Conservation (phyloP, 768 basidiomycete species). For the Xanthoconium purpureum region DNA sequence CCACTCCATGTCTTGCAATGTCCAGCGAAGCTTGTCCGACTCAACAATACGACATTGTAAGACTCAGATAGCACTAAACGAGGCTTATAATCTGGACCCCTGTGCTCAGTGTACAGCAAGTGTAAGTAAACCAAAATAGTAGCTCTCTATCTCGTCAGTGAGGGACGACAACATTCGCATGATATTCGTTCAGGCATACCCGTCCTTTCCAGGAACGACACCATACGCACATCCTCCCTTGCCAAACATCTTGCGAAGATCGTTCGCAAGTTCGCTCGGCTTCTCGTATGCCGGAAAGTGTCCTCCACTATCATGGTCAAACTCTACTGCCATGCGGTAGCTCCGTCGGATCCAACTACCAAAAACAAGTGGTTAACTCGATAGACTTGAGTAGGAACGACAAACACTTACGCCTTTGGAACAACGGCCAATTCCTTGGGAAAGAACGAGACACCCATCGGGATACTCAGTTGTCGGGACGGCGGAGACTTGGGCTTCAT, state of each 20-base stretch:
- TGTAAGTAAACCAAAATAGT: no score
- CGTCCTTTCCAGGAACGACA: background rate
- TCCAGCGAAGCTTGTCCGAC: no score
- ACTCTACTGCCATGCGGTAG: background rate
- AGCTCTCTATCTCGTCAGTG: no score
- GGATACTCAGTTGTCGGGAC: constrained; percentile 27
- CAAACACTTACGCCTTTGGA: constrained; percentile 37
- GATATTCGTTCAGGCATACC: background rate
- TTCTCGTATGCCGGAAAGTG: background rate
- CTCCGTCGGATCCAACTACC: background rate
- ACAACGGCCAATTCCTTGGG: constrained; percentile 43
- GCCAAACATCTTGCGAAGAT: background rate
- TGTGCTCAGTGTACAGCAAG: no score
- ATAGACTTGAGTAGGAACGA: background rate
- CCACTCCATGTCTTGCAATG: no score
- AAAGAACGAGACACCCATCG: constrained; percentile 48
- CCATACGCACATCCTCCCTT: background rate
- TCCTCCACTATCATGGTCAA: background rate
- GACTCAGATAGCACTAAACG: no score
- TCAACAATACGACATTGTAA: no score
- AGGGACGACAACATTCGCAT: no score
- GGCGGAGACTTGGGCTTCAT: background rate
- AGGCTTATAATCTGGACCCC: no score
- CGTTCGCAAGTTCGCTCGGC: background rate
- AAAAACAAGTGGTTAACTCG: no score